A percentile compares a stretch with the other conserved stretches of the same genome.
Conservation (phyloP, 2,329 filamentous ascomycete genomes). For the Monilinia fructicola region DNA sequence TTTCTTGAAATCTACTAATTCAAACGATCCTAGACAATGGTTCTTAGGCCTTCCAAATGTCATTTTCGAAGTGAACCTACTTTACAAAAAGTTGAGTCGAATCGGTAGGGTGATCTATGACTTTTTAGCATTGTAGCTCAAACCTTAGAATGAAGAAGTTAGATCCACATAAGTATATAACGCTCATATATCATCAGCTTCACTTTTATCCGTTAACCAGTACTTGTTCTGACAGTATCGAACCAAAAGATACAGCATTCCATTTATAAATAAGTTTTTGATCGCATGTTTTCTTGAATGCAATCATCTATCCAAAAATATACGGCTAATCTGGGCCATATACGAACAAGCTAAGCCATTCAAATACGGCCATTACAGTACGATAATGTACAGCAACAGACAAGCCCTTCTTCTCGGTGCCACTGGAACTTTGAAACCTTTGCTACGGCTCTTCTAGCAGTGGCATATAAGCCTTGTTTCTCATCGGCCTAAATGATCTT, state of each 20-base stretch:
- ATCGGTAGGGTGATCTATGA: no score
- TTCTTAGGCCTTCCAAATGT: no score
- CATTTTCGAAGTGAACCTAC: no score
- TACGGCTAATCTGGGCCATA: not conserved
- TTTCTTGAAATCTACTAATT: no score
- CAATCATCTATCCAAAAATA: not conserved
- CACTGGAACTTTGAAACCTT: not conserved
- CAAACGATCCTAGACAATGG: no score
- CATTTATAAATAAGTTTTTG: not conserved
- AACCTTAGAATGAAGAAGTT: not conserved
- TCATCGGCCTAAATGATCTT: not conserved
- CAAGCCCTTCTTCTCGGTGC: not conserved
- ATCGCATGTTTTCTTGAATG: not conserved
- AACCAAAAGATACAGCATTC: not conserved
- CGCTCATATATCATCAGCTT: not conserved
- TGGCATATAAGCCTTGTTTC: not conserved
- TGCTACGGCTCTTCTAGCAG: not conserved
- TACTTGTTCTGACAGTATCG: not conserved
- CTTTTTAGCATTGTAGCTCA: no score
- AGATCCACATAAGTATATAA: not conserved
- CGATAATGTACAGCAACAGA: not conserved
- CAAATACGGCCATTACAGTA: not conserved
- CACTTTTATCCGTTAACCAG: not conserved
- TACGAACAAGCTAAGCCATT: not conserved
- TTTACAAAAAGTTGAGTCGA: no score